Conservation (phyloP, 2,329 filamentous ascomycete genomes). For the Lecanosticta acicola region DNA sequence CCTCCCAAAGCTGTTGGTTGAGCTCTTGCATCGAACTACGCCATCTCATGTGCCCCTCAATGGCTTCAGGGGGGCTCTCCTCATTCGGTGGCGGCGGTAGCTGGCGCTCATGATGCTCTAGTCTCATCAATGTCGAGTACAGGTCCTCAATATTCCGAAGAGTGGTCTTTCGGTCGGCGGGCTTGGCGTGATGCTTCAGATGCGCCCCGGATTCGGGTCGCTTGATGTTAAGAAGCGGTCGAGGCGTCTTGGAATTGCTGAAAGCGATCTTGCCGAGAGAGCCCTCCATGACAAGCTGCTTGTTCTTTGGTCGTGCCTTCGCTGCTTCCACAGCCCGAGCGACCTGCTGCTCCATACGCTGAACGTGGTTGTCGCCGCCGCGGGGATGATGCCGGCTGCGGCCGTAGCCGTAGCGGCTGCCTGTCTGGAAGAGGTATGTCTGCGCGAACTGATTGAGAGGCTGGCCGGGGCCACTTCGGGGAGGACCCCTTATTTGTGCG, state of each 20-base stretch:
- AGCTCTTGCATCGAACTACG: constrained; percentile 63
- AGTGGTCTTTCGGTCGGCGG: constrained; percentile 73
- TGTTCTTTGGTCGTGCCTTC: constrained; percentile 96
- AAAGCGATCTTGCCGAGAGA: constrained; percentile 97
- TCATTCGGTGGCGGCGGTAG: constrained; percentile 65
- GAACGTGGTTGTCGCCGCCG: constrained; percentile 92
- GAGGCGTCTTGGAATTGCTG: constrained; percentile 96
- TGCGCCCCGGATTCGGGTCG: constrained; percentile 65
- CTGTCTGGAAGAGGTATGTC: constrained; percentile 94
- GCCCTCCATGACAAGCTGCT: constrained; percentile 91
- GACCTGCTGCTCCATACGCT: constrained; percentile 98
- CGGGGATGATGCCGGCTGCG: constrained; percentile 63
- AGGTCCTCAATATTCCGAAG: constrained; percentile 83
- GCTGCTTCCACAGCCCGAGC: constrained; percentile 94
- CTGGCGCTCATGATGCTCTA: constrained; percentile 85
- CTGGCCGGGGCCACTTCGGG: constrained; percentile 85
- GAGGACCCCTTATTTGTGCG: constrained; percentile 80
- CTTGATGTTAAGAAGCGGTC: constrained; percentile 92
- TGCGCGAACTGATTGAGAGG: constrained; percentile 94
- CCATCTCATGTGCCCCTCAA: constrained; percentile 75
- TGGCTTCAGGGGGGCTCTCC: constrained; percentile 60
- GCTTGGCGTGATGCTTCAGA: constrained; percentile 41
- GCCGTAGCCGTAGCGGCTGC: constrained; percentile 68
- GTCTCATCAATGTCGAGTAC: constrained; percentile 81
- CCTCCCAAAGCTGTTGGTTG: constrained; percentile 75